phyloP scores from a whole-genome alignment of 345 rosid species.

The Moringa oleifera region DNA sequence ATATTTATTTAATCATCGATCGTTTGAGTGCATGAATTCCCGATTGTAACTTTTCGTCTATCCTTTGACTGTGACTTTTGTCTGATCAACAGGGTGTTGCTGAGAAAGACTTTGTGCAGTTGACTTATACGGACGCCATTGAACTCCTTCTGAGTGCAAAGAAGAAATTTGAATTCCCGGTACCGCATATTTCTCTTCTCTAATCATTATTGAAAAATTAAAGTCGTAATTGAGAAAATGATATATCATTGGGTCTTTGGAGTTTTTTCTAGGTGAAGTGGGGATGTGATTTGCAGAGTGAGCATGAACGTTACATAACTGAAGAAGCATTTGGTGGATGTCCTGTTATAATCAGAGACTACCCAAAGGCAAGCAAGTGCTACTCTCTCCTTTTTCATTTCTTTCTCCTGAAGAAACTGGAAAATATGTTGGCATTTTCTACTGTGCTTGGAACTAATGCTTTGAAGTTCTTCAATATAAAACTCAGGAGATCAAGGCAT shows the following conservation, averaged over 20 bases:
- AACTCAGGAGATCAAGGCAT: slow-evolving; percentile 88
- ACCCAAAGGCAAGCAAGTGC: slow-evolving; percentile 62
- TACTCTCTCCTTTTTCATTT: slow-evolving; percentile 8
- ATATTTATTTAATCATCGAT: slow-evolving; percentile 1
- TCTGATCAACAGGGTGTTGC: slow-evolving; percentile 61
- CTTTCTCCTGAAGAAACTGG: neutral
- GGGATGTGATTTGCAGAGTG: slow-evolving; percentile 97
- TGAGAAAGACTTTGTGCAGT: slow-evolving; percentile 83
- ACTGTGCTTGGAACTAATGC: neutral
- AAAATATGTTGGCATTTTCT: neutral
- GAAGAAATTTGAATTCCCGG: slow-evolving; percentile 88
- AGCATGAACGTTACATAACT: slow-evolving; percentile 96
- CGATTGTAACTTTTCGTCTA: neutral
- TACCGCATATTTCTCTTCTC: slow-evolving; percentile 20
- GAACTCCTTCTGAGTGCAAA: slow-evolving; percentile 79
- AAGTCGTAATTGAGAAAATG: neutral
- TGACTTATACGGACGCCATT: slow-evolving; percentile 82
- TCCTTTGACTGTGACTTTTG: slow-evolving; percentile 6
- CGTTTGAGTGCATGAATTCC: slow-evolving; percentile 1
- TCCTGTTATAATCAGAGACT: slow-evolving; percentile 90
- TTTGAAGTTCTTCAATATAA: slow-evolving; percentile 10
- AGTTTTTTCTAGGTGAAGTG: slow-evolving; percentile 63
- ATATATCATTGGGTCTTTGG: slow-evolving; percentile 10
- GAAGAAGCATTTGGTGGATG: slow-evolving; percentile 83
- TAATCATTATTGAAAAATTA: neutral